Evolutionary conservation across 2,329 filamentous ascomycete species (phyloP), one percentile per base, ranked within the genome.

Genomic region (Sporothrix luriei): DNA sequence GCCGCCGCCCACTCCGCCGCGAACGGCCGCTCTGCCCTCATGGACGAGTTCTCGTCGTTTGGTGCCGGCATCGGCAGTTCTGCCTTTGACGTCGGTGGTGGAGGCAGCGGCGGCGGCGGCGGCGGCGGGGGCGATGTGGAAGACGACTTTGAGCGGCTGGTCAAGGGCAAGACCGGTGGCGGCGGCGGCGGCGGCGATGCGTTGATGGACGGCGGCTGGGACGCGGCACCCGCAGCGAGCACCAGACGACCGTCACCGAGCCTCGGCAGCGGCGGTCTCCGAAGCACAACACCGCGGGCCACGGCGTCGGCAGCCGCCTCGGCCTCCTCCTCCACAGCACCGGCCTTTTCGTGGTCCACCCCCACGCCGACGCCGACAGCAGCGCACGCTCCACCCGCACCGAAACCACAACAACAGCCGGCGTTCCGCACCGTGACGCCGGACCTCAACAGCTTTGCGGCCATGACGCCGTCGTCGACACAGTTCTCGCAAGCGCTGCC

Each of bases 101-200:
- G n/a, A n/a, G n/a, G 78, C 3, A 76, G 82, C 54, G 85, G 84
- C 29, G 29, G 29, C 29, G 29, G 33, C 33, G 33, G 33, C 33
- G 14, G 40, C 64, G 83, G 85, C 10, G 69, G 59, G 29, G 72
- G 68, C 43, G 83, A 84, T 4, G 84, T 82, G 2, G 85, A 91
- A 64, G 87, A 91, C 70, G 93, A 96, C 76, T 99, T 98, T 76
- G 94, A 97, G 78, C 87, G 87, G 1, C 87, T 99, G 2, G 94
- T 99, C 66, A 93, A 96, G 76, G 94, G 94, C 10, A 88, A 87
- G 69, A 81, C 84, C 61, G 79, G 78, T 24, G 62, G 40, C 33
- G 48, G 57, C 5, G 54, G 66, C 13, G 10, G 19, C 48, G 24
- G 24, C 54, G n/a, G 46, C n/a, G 52, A 38, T 24, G 71, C 66